A percentile compares a stretch with the other conserved stretches of the same genome.
Conservation (phyloP, 176 grass and related monocot species). For the Canna indica region DNA sequence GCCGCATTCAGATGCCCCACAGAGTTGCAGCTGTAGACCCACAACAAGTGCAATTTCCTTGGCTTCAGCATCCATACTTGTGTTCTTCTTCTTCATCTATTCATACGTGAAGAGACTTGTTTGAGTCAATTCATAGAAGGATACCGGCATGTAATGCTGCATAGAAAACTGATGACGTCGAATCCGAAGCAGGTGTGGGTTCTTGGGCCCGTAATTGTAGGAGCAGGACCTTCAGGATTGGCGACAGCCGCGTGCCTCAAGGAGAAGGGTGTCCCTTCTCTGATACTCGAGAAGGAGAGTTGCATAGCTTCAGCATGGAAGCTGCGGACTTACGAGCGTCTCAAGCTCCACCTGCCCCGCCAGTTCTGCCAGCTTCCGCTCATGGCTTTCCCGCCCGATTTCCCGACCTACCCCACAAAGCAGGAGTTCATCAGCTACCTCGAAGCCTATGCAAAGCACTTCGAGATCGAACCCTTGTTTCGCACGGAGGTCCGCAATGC, state of each 20-base stretch:
- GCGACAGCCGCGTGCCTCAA: slow-evolving; percentile 72
- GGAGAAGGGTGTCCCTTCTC: slow-evolving; percentile 47
- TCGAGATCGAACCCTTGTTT: slow-evolving; percentile 42
- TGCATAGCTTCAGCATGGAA: slow-evolving; percentile 71
- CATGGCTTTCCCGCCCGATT: slow-evolving; percentile 45
- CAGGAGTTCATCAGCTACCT: slow-evolving; percentile 86
- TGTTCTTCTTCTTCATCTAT: no score
- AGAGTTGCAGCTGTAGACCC: no score
- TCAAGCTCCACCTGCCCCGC: slow-evolving; percentile 64
- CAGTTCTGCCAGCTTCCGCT: slow-evolving; percentile 72
- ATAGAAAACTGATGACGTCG: slow-evolving; percentile 15
- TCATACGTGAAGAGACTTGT: no score
- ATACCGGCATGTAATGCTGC: no score
- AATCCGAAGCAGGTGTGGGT: slow-evolving; percentile 52
- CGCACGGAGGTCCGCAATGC: slow-evolving; percentile 35
- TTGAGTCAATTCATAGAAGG: no score
- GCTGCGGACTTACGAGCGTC: slow-evolving; percentile 63
- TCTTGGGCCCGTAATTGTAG: slow-evolving; percentile 68
- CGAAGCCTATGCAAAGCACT: slow-evolving; percentile 50
- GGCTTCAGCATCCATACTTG: no score
- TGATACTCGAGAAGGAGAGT: slow-evolving; percentile 65
- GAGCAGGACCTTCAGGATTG: slow-evolving; percentile 71
- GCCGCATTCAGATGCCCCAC: no score
- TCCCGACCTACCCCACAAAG: slow-evolving; percentile 57
- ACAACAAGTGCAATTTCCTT: no score